Percentiles rank a stretch among this genome's conserved stretches.
Evolutionary conservation across 345 rosid genomes (phyloP).

Genomic region (Brassica carinata): DNA sequence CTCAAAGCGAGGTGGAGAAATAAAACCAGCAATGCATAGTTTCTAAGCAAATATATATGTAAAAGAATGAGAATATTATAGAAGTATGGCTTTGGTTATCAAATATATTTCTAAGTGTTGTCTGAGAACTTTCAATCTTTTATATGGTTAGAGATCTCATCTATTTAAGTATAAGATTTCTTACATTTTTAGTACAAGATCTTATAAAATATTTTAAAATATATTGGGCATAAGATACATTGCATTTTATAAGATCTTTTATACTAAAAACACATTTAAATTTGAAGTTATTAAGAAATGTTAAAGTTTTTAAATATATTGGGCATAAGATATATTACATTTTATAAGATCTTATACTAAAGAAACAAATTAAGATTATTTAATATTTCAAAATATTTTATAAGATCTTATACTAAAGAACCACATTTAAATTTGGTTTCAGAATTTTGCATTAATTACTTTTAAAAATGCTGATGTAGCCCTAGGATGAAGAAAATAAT

Average conservation of each 20-base stretch:
- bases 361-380: too few species aligned
- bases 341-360: too few species aligned
- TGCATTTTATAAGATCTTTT: background rate
- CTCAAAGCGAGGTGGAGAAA: background rate
- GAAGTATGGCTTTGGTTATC: constrained; percentile 17
- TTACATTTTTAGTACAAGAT: too few species aligned
- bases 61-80: background rate
- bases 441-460: background rate
- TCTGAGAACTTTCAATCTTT: constrained; percentile 15
- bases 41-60: background rate
- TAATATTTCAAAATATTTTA: background rate
- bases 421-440: background rate
- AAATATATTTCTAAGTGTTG: constrained; percentile 8
- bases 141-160: background rate
- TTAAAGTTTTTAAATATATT: too few species aligned
- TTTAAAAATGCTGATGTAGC: background rate
- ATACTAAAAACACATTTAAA: background rate
- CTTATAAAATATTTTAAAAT: too few species aligned
- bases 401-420: background rate
- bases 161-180: background rate
- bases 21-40: background rate
- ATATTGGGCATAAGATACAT: too few species aligned
- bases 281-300: too few species aligned
- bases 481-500: background rate
- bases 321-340: too few species aligned